A percentile compares a stretch with the other conserved stretches of the same genome.
Conservation (phyloP, 352 stramenopile species). For the Albugo candida region DNA sequence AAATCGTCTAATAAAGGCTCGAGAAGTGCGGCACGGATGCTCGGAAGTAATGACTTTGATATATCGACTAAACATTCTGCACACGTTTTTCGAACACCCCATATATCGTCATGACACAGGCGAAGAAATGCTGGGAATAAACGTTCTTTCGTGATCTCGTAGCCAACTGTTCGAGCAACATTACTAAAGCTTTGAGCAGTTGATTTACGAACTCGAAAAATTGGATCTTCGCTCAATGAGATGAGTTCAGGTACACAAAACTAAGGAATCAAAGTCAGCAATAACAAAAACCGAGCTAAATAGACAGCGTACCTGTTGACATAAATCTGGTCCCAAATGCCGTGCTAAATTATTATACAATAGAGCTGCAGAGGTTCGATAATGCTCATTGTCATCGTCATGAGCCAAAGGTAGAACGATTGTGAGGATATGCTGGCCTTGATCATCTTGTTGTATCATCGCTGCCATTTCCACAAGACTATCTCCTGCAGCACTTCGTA, state of each 20-base stretch:
- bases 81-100: conserved; percentile 84
- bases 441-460: conserved; percentile 73
- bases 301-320: conserved; percentile 31
- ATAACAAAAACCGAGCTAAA: background rate
- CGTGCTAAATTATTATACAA: conserved; percentile 84
- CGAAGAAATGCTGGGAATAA: conserved; percentile 81
- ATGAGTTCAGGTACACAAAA: conserved; percentile 88
- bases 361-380: conserved; percentile 83
- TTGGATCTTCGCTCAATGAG: conserved; percentile 75
- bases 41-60: conserved; percentile 50
- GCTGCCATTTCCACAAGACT: conserved; percentile 73
- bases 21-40: conserved; percentile 55
- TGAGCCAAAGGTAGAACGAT: conserved; percentile 85
- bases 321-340: conserved; percentile 75
- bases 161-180: conserved; percentile 67
- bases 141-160: conserved; percentile 54
- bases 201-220: conserved; percentile 85
- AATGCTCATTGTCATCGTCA: conserved; percentile 82
- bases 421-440: conserved; percentile 80
- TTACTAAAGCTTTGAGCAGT: conserved; percentile 83
- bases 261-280: background rate
- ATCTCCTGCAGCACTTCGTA: conserved; percentile 70
- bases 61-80: conserved; percentile 82
- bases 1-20: conserved; percentile 81
- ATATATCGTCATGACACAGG: conserved; percentile 88